Percentiles rank a stretch among this genome's conserved stretches.
Evolutionary conservation across 495 filamentous ascomycete species (phyloP).

Genomic region (Penicillium soppii): DNA sequence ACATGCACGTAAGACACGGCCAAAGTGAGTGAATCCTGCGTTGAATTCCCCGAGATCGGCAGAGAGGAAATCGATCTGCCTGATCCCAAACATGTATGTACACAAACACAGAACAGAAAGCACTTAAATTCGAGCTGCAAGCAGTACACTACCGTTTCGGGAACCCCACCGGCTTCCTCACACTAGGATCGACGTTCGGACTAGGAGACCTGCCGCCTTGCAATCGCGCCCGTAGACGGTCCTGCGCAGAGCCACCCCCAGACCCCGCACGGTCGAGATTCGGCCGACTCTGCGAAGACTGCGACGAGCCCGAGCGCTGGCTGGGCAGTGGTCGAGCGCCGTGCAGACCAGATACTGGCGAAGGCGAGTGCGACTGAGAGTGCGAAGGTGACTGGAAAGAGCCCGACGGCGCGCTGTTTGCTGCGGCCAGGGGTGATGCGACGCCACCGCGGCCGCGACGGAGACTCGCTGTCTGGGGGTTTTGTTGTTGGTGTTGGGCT

Average conservation of each 20-base stretch:
- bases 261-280: slow-evolving; percentile 46
- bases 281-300: slow-evolving; percentile 42
- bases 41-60: no score
- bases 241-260: slow-evolving; percentile 53
- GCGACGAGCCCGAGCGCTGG: slow-evolving; percentile 71
- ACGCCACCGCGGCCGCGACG: slow-evolving; percentile 41
- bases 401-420: slow-evolving; percentile 21
- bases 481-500: slow-evolving; percentile 36
- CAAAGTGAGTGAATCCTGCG: no score
- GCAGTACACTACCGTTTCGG: slow-evolving; percentile 10
- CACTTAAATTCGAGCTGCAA: slow-evolving; percentile 19
- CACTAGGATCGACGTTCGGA: slow-evolving; percentile 36
- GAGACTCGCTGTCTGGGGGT: slow-evolving; percentile 55
- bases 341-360: slow-evolving; percentile 25
- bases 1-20: no score
- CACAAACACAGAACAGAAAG: slow-evolving; percentile 15
- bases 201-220: slow-evolving; percentile 53
- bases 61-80: no score
- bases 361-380: slow-evolving; percentile 16
- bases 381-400: slow-evolving; percentile 15
- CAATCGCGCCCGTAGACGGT: slow-evolving; percentile 65
- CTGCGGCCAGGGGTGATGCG: slow-evolving; percentile 22
- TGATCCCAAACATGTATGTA: slow-evolving; percentile 3
- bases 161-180: slow-evolving; percentile 37
- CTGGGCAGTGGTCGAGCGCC: slow-evolving; percentile 62